Evolutionary conservation across 306 rosid genomes (phyloP), one percentile per base, ranked within the genome.

Genomic region (Pterocarpus santalinus): DNA sequence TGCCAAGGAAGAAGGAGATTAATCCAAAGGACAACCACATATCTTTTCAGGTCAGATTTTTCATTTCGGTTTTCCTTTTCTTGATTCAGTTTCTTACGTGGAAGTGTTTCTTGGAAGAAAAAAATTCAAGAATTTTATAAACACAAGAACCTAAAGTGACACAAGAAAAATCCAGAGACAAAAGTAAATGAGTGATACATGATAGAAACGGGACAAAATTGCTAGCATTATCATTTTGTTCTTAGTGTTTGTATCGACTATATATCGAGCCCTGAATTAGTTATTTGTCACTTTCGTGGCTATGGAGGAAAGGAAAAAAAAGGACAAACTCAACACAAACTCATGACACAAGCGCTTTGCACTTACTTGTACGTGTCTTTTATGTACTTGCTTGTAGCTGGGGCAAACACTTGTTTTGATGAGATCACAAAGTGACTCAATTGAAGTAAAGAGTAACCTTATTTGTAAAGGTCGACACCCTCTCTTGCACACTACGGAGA

Each of bases 11-110:
- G 78, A 78, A 80, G 3, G 87, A 86, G 71, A 95, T 95, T 28
- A 95, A 95, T 81, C 99, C 99, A 34, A 95, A 95, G 87, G 99
- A 95, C 68, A 95, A 89, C 85, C 99, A 95, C 16, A 91, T 95
- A 44, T 95, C 99, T 28, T 95, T 95, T 64, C 98, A 95, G 99
- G 97, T 92, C 39, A 70, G 72, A 14, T 75, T 66, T 81, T 3
- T 1, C 0, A 12, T 13, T 53, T 15, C 4, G 15, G 8, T 5
- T n/a, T 53, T 15, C 3, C 55, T 15, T 53, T 14, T 53, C 7
- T 57, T 62, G 35, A 15, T 58, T 52, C 6, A 38, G 43, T 46
- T 80, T 72, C 5, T 49, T 3, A 16, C 17, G 7, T 71, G 34
- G 0, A 22, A 7, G 6, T 22, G 66, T 67, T 41, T 17, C 2